These are phyloP conservation scores for Tetrastigma voinierianum DNA, from an alignment of 164 flowering plant species.

Conservation along the genomic window DNA sequence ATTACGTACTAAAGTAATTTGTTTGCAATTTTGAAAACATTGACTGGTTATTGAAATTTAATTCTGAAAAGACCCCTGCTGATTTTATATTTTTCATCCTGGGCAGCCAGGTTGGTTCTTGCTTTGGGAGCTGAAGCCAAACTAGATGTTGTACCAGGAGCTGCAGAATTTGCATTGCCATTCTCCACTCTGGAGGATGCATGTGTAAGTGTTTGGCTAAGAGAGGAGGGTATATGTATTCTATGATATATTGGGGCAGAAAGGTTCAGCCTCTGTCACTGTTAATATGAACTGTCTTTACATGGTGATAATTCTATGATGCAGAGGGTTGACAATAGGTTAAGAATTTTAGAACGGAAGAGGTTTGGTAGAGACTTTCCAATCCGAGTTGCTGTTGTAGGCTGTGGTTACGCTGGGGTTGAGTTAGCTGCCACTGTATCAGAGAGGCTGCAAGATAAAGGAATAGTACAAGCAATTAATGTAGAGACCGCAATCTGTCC, in stretches of 20 bases:
- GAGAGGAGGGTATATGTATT: neutral
- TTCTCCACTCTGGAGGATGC: conserved; percentile 93
- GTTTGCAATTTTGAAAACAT: neutral
- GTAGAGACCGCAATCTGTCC: conserved; percentile 68
- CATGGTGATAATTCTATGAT: conserved; percentile 3
- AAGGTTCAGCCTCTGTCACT: neutral
- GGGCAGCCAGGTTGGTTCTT: conserved; percentile 99
- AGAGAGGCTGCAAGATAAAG: conserved; percentile 75
- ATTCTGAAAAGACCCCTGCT: conserved; percentile 2
- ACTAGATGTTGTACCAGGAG: conserved; percentile 89
- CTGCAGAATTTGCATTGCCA: conserved; percentile 81
- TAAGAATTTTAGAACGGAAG: conserved; percentile 62
- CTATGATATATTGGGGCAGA: neutral
- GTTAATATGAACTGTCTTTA: neutral
- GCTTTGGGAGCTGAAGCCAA: conserved; percentile 94
- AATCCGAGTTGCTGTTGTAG: conserved; percentile 76
- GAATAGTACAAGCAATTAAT: conserved; percentile 79
- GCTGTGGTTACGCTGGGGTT: conserved; percentile 95
- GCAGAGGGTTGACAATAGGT: conserved; percentile 70
- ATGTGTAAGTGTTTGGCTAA: conserved; percentile 40
- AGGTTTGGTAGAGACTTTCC: conserved; percentile 57
- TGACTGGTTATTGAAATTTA: neutral
- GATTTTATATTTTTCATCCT: conserved; percentile 27
- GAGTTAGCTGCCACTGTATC: conserved; percentile 95
- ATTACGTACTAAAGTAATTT: neutral